Evolutionary conservation across 169 alveolate species (phyloP), one percentile per base, ranked within the genome.

Genomic region (Cystoisospora suis): DNA sequence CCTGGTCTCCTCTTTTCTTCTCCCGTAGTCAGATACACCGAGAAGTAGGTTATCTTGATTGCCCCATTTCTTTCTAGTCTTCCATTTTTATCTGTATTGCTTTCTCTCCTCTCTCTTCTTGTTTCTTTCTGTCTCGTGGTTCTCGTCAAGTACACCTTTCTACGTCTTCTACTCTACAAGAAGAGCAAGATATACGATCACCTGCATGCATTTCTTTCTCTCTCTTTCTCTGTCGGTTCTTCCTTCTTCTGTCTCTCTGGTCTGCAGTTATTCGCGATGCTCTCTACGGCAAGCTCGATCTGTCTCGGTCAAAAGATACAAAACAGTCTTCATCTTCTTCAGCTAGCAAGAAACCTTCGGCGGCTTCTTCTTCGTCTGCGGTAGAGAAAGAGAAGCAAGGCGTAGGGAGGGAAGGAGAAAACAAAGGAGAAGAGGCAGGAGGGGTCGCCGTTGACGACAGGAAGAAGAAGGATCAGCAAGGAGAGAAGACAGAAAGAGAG

Each of bases 211-310:
- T 49, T 49, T 20, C 61, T 49, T 49, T 49, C 61, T 49, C 61
- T 49, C 61, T 49, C 61, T 49, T 49, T 49, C 61, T 49, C 61
- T 49, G n/a, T 49, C 9, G 61, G 20, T 49, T 17, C 3, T n/a
- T 7, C 23, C 15, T 70, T 70, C 23, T 3, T 36, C 3, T 34
- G 6, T 17, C 17, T 42, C 23, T 77, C 44, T 77, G 42, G 6
- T 27, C 20, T n/a, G 42, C 65, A 77, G 86, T 77, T 29, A 77
- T 77, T 44, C 56, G 29, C 7, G 86, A 77, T 27, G 86, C 86
- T 27, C 86, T 77, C 38, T n/a, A 77, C 65, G 86, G 86, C 3
- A 77, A 77, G 58, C 86, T 77, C 44, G 86, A 44, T 40, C 36
- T 77, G 45, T 1, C 59, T 20, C 45, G 4, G 12, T 20, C 46